phyloP scores from a whole-genome alignment of 2,329 filamentous ascomycete genomes.

The Nothophoma quercina region DNA sequence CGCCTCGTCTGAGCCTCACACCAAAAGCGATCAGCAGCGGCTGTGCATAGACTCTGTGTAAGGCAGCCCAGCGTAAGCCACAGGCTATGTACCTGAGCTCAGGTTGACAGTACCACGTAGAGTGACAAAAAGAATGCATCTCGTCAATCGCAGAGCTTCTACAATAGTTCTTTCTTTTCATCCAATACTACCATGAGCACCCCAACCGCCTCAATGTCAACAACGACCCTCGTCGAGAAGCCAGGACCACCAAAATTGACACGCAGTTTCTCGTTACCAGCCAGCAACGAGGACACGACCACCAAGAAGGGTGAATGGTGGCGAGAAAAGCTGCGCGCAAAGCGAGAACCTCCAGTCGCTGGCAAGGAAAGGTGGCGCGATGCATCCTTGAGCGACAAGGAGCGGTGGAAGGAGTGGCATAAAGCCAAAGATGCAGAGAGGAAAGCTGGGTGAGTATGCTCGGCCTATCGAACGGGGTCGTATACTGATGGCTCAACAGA shows the following conservation, averaged over 20 bases:
- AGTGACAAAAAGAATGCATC: too few species aligned
- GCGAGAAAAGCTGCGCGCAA: conserved; percentile 17
- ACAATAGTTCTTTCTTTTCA: too few species aligned
- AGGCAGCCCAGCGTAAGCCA: neutral
- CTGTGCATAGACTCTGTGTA: conserved; percentile 2
- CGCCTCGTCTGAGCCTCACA: conserved; percentile 5
- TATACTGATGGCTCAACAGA: neutral
- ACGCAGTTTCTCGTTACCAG: conserved; percentile 7
- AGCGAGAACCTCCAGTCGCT: conserved; percentile 2
- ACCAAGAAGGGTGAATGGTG: conserved; percentile 9
- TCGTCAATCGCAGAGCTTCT: too few species aligned
- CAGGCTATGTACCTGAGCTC: conserved; percentile 3
- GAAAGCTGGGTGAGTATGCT: conserved; percentile 17
- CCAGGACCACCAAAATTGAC: conserved; percentile 1
- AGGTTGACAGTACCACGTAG: too few species aligned
- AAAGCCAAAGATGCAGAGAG: conserved; percentile 35
- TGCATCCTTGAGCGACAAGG: conserved; percentile 30
- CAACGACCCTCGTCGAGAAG: neutral
- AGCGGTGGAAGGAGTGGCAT: conserved; percentile 39
- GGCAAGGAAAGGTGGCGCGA: conserved; percentile 36
- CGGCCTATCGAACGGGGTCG: too few species aligned
- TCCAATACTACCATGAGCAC: neutral
- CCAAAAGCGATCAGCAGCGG: neutral
- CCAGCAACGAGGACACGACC: neutral
- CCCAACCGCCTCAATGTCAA: conserved; percentile 5